phyloP scores from a whole-genome alignment of 1,284 basidiomycete species.

The Taiwanofungus camphoratus region DNA sequence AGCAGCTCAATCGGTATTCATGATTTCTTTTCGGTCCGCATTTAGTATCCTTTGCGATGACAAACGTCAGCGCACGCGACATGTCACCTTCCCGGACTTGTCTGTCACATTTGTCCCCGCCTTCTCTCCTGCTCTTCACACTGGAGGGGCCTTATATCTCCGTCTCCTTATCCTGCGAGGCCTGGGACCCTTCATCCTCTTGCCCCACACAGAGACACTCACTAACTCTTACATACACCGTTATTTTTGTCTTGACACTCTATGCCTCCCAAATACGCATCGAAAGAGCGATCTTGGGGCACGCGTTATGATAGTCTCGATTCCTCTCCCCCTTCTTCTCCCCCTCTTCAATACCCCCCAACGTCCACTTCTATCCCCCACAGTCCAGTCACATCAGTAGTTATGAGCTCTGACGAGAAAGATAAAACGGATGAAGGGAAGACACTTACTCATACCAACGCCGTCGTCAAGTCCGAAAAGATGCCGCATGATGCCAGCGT shows the following conservation, averaged over 20 bases:
- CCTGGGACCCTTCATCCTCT: slow-evolving; percentile 5
- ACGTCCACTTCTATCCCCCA: slow-evolving; percentile 21
- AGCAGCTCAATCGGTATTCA: too few relatives aligned
- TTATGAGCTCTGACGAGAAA: slow-evolving; percentile 8
- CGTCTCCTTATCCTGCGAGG: neutral
- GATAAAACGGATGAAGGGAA: slow-evolving; percentile 3
- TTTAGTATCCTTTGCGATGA: neutral
- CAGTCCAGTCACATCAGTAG: slow-evolving; percentile 17
- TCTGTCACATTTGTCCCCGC: neutral
- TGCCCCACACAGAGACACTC: slow-evolving; percentile 8
- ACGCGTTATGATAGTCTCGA: slow-evolving; percentile 59
- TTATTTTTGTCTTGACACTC: slow-evolving; percentile 10
- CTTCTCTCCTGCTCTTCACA: neutral
- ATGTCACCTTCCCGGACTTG: neutral
- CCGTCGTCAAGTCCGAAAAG: slow-evolving; percentile 34
- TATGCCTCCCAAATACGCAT: slow-evolving; percentile 16
- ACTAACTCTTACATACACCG: slow-evolving; percentile 12
- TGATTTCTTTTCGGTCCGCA: too few relatives aligned
- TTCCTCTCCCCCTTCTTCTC: slow-evolving; percentile 25
- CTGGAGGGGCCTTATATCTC: neutral
- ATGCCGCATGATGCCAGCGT: slow-evolving; percentile 69
- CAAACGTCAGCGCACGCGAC: neutral
- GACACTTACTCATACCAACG: slow-evolving; percentile 9
- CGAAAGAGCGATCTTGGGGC: slow-evolving; percentile 43
- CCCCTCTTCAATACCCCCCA: slow-evolving; percentile 20